Base-by-base conservation (phyloP, 805 yeast genomes). In the Lachancea sp. region DNA sequence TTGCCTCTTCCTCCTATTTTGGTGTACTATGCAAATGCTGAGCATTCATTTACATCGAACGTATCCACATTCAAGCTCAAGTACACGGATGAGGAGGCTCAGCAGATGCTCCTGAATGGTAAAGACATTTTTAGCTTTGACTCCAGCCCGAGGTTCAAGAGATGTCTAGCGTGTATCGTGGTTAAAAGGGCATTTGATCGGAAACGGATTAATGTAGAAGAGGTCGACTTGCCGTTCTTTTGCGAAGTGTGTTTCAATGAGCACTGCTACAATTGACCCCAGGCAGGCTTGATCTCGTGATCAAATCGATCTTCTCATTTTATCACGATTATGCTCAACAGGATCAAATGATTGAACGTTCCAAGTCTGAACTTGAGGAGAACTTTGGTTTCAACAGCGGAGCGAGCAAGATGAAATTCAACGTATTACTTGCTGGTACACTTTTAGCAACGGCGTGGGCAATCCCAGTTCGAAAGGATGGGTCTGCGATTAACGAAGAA, bases 1-100 rank as follows among this genome's bases (percentile, higher is more conserved):
- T 50, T 30, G 32, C 43, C n/a, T 43, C 28, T 69, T 11, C 84
- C 85, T 0, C 84, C 85, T 0, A 52, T 78, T 26, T 63, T 78
- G 13, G 67, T 78, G 0, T 77, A 78, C 48, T 60, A 66, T 36
- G 70, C 75, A 3, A 79, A 78, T 49, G 49, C 62, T 2, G 46
- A 65, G 18, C 63, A 66, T 37, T 55, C 71, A 0, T 73, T 56
- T 44, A 45, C 56, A 0, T 69, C 83, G 2, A 79, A 78, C 51
- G 70, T 72, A 0, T 77, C 83, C 1, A 78, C 84, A 0, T 78
- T 79, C 56, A 72, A 75, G 47, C 55, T 75, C 36, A 68, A 71
- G 17, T 79, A 77, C 52, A 65, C 64, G 2, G 52, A 58, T 9
- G 52, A 51, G 0, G 83, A 78, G 51, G 61, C 66, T 4, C 42